phyloP scores from a whole-genome alignment of 371 early-diverging fungal species.

The Capniomyces stellatus region DNA sequence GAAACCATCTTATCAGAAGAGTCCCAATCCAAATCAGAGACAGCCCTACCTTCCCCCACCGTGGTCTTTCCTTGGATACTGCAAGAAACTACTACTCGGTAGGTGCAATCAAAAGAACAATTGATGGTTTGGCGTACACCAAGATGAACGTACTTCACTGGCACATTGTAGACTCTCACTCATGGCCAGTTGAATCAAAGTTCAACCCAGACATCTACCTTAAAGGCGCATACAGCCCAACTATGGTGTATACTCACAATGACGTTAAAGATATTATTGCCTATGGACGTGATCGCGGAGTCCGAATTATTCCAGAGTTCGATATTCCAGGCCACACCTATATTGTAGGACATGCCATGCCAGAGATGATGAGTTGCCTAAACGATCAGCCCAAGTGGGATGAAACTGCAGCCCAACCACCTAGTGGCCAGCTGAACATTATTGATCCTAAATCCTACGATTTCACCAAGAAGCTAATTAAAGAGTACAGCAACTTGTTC shows the following conservation, averaged over 20 bases:
- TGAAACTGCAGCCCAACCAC: conserved; percentile 40
- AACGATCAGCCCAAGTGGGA: conserved; percentile 33
- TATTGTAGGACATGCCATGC: conserved; percentile 24
- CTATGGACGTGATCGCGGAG: conserved; percentile 49
- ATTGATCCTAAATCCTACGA: conserved; percentile 31
- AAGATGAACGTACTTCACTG: conserved; percentile 74
- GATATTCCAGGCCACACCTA: conserved; percentile 66
- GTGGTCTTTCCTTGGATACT: conserved; percentile 59
- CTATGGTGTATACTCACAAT: conserved; percentile 33
- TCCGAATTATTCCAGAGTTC: conserved; percentile 58
- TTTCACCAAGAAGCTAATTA: conserved; percentile 38
- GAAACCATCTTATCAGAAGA: conserved; percentile 25
- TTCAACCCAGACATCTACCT: conserved; percentile 37
- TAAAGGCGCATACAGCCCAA: conserved; percentile 43
- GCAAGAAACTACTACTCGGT: conserved; percentile 56
- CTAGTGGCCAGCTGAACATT: conserved; percentile 56
- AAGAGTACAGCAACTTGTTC: conserved; percentile 38
- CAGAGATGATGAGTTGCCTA: conserved; percentile 31
- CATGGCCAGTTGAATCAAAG: conserved; percentile 49
- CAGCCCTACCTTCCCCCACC: conserved; percentile 44
- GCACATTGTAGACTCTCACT: conserved; percentile 63
- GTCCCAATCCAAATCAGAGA: conserved; percentile 47
- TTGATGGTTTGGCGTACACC: conserved; percentile 59
- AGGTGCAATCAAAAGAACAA: conserved; percentile 32
- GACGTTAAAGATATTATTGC: conserved; percentile 38